Evolutionary conservation across 1,284 basidiomycete species (phyloP), one percentile per base, ranked within the genome.

Genomic region (Cystobasidium sp.): DNA sequence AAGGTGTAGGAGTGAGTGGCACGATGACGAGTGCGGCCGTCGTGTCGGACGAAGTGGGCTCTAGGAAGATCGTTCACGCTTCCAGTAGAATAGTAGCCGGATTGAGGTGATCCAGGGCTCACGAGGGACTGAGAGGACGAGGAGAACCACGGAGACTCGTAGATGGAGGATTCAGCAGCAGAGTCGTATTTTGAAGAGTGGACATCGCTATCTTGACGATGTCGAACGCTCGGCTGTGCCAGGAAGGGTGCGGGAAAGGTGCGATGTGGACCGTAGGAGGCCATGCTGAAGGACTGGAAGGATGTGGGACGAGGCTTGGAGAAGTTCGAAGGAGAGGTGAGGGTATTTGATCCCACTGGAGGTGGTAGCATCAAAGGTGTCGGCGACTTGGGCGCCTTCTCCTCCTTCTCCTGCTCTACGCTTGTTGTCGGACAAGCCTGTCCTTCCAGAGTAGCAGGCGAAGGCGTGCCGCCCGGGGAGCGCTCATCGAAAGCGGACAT

Each of bases 81-180:
- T 31, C 66, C 53, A 9, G 66, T 18, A 14, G 66, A 68, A 14
- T 68, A 44, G 22, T 68, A 68, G 9, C 66, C 66, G 22, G 66
- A 56, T 16, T 68, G 53, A 8, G 66, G 66, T 20, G 66, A 68
- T 31, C 53, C 66, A 47, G 66, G 66, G 14, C 31, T 58, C 52
- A 68, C 22, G 16, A 58, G 41, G 16, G 66, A 68, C 41, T 52
- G 43, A 14, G 66, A 68, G 10, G 66, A 68, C 24, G 66, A 68
- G n/a, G 53, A 56, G 53, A 68, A 68, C 66, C 52, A 68, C 7
- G 66, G 52, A 31, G 37, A 41, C 22, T 68, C 66, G 44, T 68
- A 68, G n/a, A 59, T 20, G 39, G 66, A 68, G 18, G 66, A 68
- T 37, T 68, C 66, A 18, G 53, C 66, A 2, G 66, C 12, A 5